phyloP scores from a whole-genome alignment of 2,329 filamentous ascomycete species.

The Lachnellula cervina region DNA sequence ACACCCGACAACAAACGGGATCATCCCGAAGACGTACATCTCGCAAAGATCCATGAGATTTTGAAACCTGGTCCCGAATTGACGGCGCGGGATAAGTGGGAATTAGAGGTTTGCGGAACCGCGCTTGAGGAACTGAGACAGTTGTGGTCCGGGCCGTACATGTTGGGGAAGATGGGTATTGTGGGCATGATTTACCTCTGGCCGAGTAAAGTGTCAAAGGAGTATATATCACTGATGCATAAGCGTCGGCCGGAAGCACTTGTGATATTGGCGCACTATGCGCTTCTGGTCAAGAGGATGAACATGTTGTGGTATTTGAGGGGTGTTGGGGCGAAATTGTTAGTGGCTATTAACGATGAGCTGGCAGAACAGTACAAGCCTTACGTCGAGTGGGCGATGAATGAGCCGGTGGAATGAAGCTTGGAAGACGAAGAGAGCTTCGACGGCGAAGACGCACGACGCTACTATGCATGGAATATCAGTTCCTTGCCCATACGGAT shows the following conservation, averaged over 20 bases:
- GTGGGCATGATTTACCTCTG: conserved; percentile 9
- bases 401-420: conserved; percentile 7
- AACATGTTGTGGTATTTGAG: conserved; percentile 14
- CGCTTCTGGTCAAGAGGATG: conserved; percentile 14
- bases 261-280: conserved; percentile 17
- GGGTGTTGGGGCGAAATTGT: conserved; percentile 9
- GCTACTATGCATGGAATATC: too few species aligned
- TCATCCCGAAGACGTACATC: conserved; percentile 15
- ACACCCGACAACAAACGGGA: not conserved
- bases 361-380: conserved; percentile 5
- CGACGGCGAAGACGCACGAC: too few species aligned
- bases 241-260: conserved; percentile 22
- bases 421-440: not conserved
- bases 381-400: conserved; percentile 17
- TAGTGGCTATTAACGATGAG: conserved; percentile 7
- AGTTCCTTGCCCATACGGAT: too few species aligned
- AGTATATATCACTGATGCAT: conserved; percentile 12
- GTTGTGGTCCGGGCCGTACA: conserved; percentile 7
- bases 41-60: conserved; percentile 7
- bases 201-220: conserved; percentile 10
- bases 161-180: conserved; percentile 2
- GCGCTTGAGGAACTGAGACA: conserved; percentile 10
- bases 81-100: not conserved
- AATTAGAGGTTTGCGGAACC: not conserved
- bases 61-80: not conserved